These are phyloP conservation scores for Lumnitzera racemosa DNA, from an alignment of 345 rosid genomes.

Conservation along the genomic window DNA sequence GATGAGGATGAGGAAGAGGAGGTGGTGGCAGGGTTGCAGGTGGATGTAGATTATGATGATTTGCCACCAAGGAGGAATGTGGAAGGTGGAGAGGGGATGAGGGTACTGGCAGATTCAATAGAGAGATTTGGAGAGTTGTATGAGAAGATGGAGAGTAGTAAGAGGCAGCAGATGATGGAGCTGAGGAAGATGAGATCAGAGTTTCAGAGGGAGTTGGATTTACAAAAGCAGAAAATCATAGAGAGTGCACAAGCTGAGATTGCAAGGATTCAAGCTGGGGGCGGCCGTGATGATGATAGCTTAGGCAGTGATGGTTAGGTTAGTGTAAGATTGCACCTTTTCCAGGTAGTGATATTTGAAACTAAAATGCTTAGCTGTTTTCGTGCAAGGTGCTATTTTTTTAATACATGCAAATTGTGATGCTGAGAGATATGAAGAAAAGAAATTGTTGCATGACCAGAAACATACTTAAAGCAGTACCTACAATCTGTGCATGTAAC, in stretches of 20 bases:
- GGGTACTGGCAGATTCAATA: constrained; percentile 41
- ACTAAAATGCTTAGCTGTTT: too few relatives aligned
- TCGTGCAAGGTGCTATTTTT: too few relatives aligned
- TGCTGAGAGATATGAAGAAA: too few relatives aligned
- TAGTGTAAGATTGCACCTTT: constrained; percentile 12
- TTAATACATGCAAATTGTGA: too few relatives aligned
- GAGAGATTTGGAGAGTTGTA: constrained; percentile 46
- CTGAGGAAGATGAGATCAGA: constrained; percentile 44
- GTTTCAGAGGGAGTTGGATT: constrained; percentile 38
- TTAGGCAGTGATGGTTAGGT: constrained; percentile 19
- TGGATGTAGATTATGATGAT: constrained; percentile 16
- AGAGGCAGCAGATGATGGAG: constrained; percentile 54
- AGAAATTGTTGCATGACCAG: too few relatives aligned
- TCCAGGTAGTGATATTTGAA: too few relatives aligned
- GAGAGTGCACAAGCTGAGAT: constrained; percentile 44
- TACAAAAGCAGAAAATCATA: constrained; percentile 50
- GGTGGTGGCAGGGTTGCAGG: constrained; percentile 26
- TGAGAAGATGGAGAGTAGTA: constrained; percentile 51
- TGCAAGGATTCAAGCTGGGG: constrained; percentile 35
- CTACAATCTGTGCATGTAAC: too few relatives aligned
- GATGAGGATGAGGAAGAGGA: constrained; percentile 27
- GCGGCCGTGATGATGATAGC: constrained; percentile 13
- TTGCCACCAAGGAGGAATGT: constrained; percentile 17
- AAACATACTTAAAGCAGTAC: too few relatives aligned
- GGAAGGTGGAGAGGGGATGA: constrained; percentile 22